A percentile compares a stretch with the other conserved stretches of the same genome.
Conservation (phyloP, 2,329 filamentous ascomycete species). For the Penicillium sp. region DNA sequence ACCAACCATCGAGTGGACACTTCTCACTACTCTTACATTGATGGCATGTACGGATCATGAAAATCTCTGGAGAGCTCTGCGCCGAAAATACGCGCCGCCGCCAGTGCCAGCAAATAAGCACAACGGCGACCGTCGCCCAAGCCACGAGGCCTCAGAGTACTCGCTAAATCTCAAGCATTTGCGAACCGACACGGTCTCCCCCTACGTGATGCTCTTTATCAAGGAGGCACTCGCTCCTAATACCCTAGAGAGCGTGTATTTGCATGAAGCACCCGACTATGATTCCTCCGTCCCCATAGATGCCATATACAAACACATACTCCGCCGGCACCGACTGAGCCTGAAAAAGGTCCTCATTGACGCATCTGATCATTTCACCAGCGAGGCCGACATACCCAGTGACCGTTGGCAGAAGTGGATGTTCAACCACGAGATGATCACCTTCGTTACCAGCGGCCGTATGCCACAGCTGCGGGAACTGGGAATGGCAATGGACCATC, state of each 20-base stretch:
- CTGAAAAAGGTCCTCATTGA: constrained; percentile 74
- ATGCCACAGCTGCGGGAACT: constrained; percentile 73
- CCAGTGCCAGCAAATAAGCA: constrained; percentile 10
- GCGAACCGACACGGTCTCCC: constrained; percentile 72
- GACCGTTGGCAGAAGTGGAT: constrained; percentile 70
- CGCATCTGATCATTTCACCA: constrained; percentile 59
- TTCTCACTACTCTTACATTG: constrained; percentile 70
- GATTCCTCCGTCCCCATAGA: constrained; percentile 66
- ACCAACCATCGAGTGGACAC: constrained; percentile 72
- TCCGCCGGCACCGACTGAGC: constrained; percentile 70
- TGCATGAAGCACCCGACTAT: constrained; percentile 65
- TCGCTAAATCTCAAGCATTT: constrained; percentile 70
- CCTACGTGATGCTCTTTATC: constrained; percentile 70
- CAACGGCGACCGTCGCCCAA: constrained; percentile 6
- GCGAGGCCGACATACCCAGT: constrained; percentile 39
- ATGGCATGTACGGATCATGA: constrained; percentile 74
- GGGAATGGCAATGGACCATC: constrained; percentile 70
- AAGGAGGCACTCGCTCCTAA: constrained; percentile 77
- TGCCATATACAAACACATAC: constrained; percentile 67
- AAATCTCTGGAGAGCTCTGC: constrained; percentile 71
- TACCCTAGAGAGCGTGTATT: constrained; percentile 74
- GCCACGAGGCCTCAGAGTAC: constrained; percentile 50
- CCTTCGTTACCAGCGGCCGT: constrained; percentile 73
- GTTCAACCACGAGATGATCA: constrained; percentile 66
- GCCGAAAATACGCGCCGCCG: constrained; percentile 59